phyloP scores from a whole-genome alignment of 306 rosid species.

The Cucumis hystrix region DNA sequence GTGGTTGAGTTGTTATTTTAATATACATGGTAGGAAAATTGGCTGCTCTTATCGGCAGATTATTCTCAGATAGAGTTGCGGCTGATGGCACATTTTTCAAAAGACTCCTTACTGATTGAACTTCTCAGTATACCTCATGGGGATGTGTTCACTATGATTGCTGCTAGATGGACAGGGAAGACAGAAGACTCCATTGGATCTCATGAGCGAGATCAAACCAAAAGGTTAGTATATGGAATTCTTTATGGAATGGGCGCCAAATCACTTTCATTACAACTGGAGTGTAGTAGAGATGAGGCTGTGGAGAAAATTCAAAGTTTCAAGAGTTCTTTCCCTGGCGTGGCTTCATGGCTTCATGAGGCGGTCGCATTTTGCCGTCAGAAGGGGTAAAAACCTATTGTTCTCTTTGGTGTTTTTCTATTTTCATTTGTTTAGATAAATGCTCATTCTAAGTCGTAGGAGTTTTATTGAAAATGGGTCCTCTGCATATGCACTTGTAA shows the following conservation, averaged over 20 bases:
- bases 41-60: constrained; percentile 89
- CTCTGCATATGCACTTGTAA: not conserved
- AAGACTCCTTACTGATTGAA: constrained; percentile 59
- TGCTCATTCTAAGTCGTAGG: not conserved
- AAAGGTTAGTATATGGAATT: constrained; percentile 86
- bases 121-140: constrained; percentile 63
- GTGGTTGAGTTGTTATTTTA: not conserved
- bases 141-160: constrained; percentile 77
- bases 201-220: constrained; percentile 72
- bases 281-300: constrained; percentile 69
- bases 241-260: constrained; percentile 96
- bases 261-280: constrained; percentile 77
- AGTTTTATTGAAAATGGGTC: not conserved
- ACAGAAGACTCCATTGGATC: constrained; percentile 55
- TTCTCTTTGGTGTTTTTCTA: not conserved
- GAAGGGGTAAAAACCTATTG: constrained; percentile 56
- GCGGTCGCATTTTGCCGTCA: constrained; percentile 57
- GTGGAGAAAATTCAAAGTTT: constrained; percentile 65
- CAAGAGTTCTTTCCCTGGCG: constrained; percentile 75
- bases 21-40: constrained; percentile 48
- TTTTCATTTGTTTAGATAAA: not conserved
- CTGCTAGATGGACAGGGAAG: constrained; percentile 80
- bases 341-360: constrained; percentile 86
- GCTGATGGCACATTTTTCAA: constrained; percentile 94
- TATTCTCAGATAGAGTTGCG: constrained; percentile 96